Conservation (phyloP, 306 rosid genomes). For the Fragaria nilgerrensis region DNA sequence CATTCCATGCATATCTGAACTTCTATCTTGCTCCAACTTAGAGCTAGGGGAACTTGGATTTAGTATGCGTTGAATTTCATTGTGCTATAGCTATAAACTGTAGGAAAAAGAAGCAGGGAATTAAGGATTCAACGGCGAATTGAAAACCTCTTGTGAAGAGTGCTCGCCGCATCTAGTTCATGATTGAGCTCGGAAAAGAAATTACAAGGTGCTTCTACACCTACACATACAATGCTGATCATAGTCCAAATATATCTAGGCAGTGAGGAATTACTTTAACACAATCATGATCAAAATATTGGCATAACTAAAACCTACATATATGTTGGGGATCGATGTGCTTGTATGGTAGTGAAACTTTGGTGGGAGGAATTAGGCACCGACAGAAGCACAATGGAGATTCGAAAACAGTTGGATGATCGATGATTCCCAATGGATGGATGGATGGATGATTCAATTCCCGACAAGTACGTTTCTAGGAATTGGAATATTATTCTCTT, state of each 20-base stretch:
- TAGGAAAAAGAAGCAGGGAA: too few relatives aligned
- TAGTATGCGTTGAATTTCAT: background rate
- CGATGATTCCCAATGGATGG: background rate
- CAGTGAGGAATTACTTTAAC: background rate
- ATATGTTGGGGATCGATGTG: background rate
- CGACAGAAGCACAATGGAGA: slow-evolving; percentile 6
- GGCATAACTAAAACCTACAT: background rate
- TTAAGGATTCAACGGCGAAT: background rate
- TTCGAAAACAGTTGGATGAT: background rate
- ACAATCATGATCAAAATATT: background rate
- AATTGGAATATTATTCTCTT: slow-evolving; percentile 13
- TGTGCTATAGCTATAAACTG: too few relatives aligned
- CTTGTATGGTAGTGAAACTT: background rate
- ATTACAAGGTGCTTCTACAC: background rate
- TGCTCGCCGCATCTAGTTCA: background rate
- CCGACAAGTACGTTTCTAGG: slow-evolving; percentile 5
- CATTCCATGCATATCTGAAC: background rate
- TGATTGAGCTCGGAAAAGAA: background rate
- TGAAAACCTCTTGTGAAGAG: background rate
- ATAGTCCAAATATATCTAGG: background rate
- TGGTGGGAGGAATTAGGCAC: background rate
- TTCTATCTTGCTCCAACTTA: background rate
- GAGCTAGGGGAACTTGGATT: background rate
- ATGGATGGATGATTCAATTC: background rate
- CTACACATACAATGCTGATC: background rate